Percentiles rank a stretch among this genome's conserved stretches.
Conservation (phyloP, 768 basidiomycete genomes). For the Leucocoprinus sp. region DNA sequence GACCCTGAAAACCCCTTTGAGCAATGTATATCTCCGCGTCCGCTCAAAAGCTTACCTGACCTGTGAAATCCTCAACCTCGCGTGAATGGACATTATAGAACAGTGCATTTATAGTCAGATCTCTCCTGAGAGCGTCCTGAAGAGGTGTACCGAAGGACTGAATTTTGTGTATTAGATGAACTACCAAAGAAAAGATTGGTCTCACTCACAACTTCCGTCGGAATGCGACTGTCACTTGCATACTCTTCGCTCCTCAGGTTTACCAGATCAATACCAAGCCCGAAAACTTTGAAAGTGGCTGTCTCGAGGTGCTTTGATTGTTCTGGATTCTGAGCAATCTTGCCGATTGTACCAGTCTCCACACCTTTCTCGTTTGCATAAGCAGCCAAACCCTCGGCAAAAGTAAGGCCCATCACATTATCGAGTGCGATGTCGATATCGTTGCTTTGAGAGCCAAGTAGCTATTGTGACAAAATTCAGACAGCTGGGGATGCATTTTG, state of each 20-base stretch:
- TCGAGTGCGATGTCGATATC: constrained; percentile 92
- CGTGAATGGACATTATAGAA: constrained; percentile 94
- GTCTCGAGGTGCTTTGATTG: constrained; percentile 99
- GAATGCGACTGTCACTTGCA: constrained; percentile 80
- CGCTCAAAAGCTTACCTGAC: constrained; percentile 39
- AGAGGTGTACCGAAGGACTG: constrained; percentile 89
- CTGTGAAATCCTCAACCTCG: constrained; percentile 79
- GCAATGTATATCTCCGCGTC: constrained; percentile 7
- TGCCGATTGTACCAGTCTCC: constrained; percentile 55
- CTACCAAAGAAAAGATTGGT: neutral
- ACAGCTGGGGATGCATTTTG: neutral
- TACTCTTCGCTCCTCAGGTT: constrained; percentile 93
- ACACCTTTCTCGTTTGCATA: constrained; percentile 49
- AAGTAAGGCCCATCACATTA: constrained; percentile 83
- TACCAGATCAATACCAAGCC: constrained; percentile 84
- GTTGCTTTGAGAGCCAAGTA: constrained; percentile 73
- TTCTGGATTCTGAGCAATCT: constrained; percentile 89
- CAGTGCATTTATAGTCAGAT: constrained; percentile 91
- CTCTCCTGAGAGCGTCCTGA: constrained; percentile 85
- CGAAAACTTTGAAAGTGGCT: constrained; percentile 74
- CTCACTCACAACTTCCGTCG: constrained; percentile 67
- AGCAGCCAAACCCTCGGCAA: constrained; percentile 69
- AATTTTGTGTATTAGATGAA: neutral
- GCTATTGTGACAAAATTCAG: constrained; percentile 31
- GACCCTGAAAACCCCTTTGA: constrained; percentile 43